A percentile compares a stretch with the other conserved stretches of the same genome.
phyloP scores from a whole-genome alignment of 148 eudicot species.

The Tetragonia tetragonoides region DNA sequence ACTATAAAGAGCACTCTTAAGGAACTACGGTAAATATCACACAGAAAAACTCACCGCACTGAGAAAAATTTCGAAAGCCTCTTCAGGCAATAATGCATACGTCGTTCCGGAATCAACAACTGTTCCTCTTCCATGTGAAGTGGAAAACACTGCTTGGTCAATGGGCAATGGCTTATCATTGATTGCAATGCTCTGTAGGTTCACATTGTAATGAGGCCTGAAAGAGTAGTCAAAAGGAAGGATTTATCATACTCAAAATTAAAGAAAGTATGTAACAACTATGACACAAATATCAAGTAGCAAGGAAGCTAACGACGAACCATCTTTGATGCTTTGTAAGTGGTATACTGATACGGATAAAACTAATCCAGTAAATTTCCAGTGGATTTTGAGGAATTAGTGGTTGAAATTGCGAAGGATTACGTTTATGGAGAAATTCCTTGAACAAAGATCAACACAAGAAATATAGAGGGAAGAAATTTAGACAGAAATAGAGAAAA shows the following conservation, averaged over 20 bases:
- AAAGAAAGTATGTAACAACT: not conserved
- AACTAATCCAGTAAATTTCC: no score
- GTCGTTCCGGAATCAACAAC: slow-evolving; percentile 97
- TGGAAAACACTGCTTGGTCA: slow-evolving; percentile 64
- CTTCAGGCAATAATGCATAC: slow-evolving; percentile 80
- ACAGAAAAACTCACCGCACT: slow-evolving; percentile 54
- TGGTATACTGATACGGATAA: no score
- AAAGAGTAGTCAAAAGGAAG: slow-evolving; percentile 15
- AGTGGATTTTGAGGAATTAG: no score
- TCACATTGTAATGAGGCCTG: slow-evolving; percentile 92
- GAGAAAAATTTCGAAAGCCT: slow-evolving; percentile 79
- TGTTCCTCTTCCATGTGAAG: slow-evolving; percentile 74
- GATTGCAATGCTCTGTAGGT: slow-evolving; percentile 76
- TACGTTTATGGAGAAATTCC: no score
- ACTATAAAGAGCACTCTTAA: no score
- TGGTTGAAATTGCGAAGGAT: no score
- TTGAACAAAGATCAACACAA: no score
- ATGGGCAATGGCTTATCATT: slow-evolving; percentile 76
- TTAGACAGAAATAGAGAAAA: no score
- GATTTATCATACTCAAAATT: not conserved
- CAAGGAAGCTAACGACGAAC: not conserved
- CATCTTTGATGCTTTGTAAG: no score
- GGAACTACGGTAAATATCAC: not conserved
- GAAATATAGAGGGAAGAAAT: no score
- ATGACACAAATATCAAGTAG: not conserved